phyloP scores from a whole-genome alignment of 2,329 filamentous ascomycete species.

The Delphinella strobiligena region DNA sequence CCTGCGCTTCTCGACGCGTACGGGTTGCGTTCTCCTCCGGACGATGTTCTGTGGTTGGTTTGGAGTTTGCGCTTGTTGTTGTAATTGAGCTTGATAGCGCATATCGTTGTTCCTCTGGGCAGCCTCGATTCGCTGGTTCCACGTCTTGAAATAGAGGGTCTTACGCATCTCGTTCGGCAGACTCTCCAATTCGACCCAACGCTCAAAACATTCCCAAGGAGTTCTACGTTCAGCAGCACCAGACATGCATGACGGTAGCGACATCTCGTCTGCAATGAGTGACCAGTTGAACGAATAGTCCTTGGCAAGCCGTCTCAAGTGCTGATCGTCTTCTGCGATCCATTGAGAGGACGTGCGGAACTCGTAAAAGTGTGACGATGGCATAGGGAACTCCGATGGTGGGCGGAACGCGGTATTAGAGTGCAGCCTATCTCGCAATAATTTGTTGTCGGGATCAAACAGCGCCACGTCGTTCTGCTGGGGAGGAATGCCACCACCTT shows the following conservation, averaged over 20 bases:
- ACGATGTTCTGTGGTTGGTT: conserved; percentile 39
- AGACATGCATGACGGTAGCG: conserved; percentile 61
- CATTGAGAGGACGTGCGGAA: conserved; percentile 78
- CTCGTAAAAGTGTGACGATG: conserved; percentile 81
- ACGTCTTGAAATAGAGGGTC: conserved; percentile 83
- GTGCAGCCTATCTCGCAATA: conserved; percentile 79
- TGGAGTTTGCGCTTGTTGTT: conserved; percentile 42
- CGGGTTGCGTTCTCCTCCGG: conserved; percentile 62
- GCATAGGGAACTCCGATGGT: conserved; percentile 85
- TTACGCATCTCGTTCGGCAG: conserved; percentile 88
- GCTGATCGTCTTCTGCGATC: conserved; percentile 82
- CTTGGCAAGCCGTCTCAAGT: conserved; percentile 70
- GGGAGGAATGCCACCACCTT: conserved; percentile 44
- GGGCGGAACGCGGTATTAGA: conserved; percentile 87
- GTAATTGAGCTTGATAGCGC: conserved; percentile 45
- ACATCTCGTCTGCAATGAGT: conserved; percentile 71
- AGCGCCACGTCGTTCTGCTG: conserved; percentile 69
- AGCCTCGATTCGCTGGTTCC: conserved; percentile 50
- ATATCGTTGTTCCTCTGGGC: conserved; percentile 48
- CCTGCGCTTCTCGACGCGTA: conserved; percentile 75
- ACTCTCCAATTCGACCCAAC: conserved; percentile 87
- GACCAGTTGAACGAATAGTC: conserved; percentile 98
- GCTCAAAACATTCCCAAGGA: conserved; percentile 97
- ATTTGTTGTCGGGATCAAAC: conserved; percentile 80
- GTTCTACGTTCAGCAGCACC: conserved; percentile 82